phyloP scores from a whole-genome alignment of 257 asterid genomes.

The Salvia hispanica region DNA sequence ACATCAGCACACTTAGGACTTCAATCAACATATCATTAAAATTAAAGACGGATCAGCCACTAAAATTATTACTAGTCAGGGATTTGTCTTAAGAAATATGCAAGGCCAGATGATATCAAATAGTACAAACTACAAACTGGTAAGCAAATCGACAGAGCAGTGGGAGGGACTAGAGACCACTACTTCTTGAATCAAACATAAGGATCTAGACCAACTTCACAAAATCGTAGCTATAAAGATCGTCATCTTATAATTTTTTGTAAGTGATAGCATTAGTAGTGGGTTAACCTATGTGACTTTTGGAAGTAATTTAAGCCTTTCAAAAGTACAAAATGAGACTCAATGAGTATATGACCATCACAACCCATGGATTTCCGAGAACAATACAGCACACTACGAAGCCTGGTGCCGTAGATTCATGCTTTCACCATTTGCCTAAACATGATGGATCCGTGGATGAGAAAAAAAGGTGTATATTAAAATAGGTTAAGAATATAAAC shows the following conservation, averaged over 20 bases:
- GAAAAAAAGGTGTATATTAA: neutral
- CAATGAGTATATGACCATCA: no score
- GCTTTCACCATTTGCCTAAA: neutral
- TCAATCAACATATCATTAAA: neutral
- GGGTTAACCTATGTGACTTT: neutral
- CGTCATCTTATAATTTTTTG: neutral
- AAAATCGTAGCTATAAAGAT: neutral
- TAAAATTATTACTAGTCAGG: neutral
- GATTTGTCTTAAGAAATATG: neutral
- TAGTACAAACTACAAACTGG: neutral
- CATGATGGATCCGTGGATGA: neutral
- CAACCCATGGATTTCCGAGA: no score
- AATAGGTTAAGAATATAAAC: neutral
- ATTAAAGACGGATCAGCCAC: no score
- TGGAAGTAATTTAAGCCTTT: no score
- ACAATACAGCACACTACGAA: no score
- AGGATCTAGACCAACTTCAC: neutral
- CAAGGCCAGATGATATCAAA: neutral
- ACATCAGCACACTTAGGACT: neutral
- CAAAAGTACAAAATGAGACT: no score
- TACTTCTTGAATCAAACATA: slow-evolving; percentile 1
- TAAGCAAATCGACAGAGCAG: neutral
- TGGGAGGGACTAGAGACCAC: neutral
- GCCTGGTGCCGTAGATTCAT: no score
- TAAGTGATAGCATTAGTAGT: neutral